These are phyloP conservation scores for Hypoxylon sp. DNA, from an alignment of 2,329 filamentous ascomycete species.

Conservation along the genomic window DNA sequence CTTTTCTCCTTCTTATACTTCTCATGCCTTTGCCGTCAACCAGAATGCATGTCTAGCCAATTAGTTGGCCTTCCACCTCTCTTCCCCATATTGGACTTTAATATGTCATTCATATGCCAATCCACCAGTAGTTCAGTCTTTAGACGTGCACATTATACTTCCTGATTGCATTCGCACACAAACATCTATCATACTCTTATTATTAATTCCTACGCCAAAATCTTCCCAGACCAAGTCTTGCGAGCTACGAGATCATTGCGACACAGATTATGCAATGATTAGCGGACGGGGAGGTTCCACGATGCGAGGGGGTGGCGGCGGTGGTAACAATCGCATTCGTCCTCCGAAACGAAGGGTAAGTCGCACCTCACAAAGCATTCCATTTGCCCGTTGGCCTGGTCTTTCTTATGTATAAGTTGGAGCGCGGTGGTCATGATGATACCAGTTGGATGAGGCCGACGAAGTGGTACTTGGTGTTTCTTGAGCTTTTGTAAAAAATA, in stretches of 20 bases:
- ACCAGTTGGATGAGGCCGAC: slow-evolving; percentile 17
- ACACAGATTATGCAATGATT: slow-evolving; percentile 45
- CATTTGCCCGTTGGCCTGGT: no score
- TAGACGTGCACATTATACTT: no score
- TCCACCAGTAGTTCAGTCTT: no score
- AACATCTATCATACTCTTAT: no score
- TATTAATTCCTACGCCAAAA: no score
- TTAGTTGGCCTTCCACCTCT: neutral
- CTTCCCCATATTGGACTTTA: neutral
- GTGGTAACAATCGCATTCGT: slow-evolving; percentile 46
- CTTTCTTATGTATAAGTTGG: no score
- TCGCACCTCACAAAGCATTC: slow-evolving; percentile 6
- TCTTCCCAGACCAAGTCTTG: neutral
- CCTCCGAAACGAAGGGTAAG: slow-evolving; percentile 47
- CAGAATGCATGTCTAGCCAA: neutral
- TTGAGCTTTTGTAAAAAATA: slow-evolving; percentile 4
- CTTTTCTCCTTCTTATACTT: neutral
- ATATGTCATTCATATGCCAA: neutral
- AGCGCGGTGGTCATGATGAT: no score
- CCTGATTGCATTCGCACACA: no score
- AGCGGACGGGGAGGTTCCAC: slow-evolving; percentile 45
- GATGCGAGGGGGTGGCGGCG: slow-evolving; percentile 43
- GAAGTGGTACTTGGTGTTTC: slow-evolving; percentile 16
- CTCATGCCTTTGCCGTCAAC: neutral
- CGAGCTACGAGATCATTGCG: no score